Base-by-base conservation (phyloP, 1,284 basidiomycete genomes). In the Ganoderma lingzhi region DNA sequence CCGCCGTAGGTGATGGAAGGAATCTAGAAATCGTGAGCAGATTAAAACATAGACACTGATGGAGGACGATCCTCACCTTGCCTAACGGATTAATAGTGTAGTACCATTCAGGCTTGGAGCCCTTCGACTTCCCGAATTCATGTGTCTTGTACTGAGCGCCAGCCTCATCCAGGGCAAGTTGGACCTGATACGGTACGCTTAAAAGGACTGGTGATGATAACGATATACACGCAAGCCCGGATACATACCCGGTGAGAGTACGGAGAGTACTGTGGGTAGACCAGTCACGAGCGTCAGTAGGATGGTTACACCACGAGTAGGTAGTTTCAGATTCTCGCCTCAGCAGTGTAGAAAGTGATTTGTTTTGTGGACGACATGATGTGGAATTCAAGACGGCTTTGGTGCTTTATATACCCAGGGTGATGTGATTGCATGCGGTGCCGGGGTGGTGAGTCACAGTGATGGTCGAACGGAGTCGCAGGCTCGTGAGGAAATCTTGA, bases 1-100 rank as follows among this genome's bases (percentile, higher is more conserved):
- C 88, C 88, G 35, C 89, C 89, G 65, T 88, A 89, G 0, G 87
- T 80, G 59, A 89, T 76, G 0, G 84, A 84, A 3, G 88, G 89
- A n/a, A 89, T 65, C 72, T 73, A 23, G 8, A n/a, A 23, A 14
- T 19, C 14, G 45, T 35, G 39, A 51, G 35, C 23, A 15, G 37
- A 37, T 35, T 39, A 23, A 51, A 12, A 23, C 3, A 19, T 3
- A 12, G 41, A 12, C 5, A 55, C 6, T 5, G 58, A 14, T 23
- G 37, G 44, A 53, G 12, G 12, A 3, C n/a, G 8, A 19, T 37
- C 23, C 41, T 51, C 48, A 80, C 81, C 77, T 82, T 82, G 67
- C 76, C 61, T 71, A 19, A 77, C 78, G 81, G 79, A 74, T 82
- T 83, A 59, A 83, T 76, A 64, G 80, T 76, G 30, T 76, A 73